phyloP scores from a whole-genome alignment of 192 early-diverging fungal genomes.

The Chytriomyces sp. region DNA sequence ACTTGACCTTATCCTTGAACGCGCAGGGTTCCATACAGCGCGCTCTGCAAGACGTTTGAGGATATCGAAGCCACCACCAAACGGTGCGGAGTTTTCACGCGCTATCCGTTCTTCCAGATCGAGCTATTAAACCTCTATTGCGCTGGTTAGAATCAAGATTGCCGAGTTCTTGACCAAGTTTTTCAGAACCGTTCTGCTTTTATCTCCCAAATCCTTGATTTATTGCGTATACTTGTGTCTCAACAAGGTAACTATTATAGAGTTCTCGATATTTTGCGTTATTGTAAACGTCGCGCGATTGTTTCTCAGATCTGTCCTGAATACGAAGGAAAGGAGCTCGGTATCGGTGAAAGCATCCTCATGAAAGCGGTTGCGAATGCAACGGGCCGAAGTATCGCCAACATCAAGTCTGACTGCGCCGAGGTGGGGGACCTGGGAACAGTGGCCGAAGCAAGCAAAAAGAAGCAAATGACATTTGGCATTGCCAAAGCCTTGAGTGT shows the following conservation, averaged over 20 bases:
- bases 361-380: conserved; percentile 92
- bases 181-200: conserved; percentile 66
- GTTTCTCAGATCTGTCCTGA: conserved; percentile 77
- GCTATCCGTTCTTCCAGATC: neutral
- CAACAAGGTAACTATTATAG: conserved; percentile 63
- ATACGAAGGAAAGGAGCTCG: conserved; percentile 93
- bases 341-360: conserved; percentile 90
- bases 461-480: conserved; percentile 84
- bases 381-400: conserved; percentile 73
- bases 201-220: conserved; percentile 66
- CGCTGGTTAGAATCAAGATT: conserved; percentile 64
- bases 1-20: neutral
- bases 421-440: conserved; percentile 86
- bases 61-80: conserved; percentile 87
- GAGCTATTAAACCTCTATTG: conserved; percentile 3
- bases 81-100: conserved; percentile 39
- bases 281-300: neutral
- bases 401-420: conserved; percentile 79
- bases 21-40: conserved; percentile 69
- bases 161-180: conserved; percentile 70
- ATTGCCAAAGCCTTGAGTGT: conserved; percentile 77
- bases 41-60: conserved; percentile 90
- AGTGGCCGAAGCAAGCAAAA: conserved; percentile 81
- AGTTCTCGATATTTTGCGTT: neutral
- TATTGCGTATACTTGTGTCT: conserved; percentile 89